Percentiles rank a stretch among this genome's conserved stretches.
phyloP scores from a whole-genome alignment of 176 grass and related monocot genomes.

The Oryza glumipatula region DNA sequence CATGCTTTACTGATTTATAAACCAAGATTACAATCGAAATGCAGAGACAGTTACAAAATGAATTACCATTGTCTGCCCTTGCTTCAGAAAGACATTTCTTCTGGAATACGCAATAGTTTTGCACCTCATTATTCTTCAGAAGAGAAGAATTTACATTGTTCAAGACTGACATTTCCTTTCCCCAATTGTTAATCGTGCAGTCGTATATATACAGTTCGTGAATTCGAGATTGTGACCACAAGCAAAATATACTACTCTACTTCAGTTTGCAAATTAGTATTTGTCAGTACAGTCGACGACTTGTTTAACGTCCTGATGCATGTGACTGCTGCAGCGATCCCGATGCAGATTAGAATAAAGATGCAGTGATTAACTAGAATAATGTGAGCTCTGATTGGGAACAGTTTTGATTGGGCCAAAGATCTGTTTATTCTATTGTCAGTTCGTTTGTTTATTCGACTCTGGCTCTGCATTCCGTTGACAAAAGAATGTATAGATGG shows the following conservation, averaged over 20 bases:
- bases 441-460: slow-evolving; percentile 16
- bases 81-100: neutral
- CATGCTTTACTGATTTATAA: neutral
- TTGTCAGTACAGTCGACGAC: slow-evolving; percentile 17
- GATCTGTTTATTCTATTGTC: slow-evolving; percentile 41
- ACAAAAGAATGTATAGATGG: slow-evolving; percentile 38
- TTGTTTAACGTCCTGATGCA: slow-evolving; percentile 38
- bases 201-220: neutral
- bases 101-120: neutral
- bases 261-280: neutral
- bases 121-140: neutral
- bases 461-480: slow-evolving; percentile 37
- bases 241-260: neutral
- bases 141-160: neutral
- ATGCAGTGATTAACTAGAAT: slow-evolving; percentile 34
- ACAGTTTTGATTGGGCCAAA: slow-evolving; percentile 22
- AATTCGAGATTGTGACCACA: slow-evolving; percentile 2
- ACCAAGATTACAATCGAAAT: neutral
- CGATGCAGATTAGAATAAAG: slow-evolving; percentile 52
- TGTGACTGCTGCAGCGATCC: slow-evolving; percentile 45
- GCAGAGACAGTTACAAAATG: neutral
- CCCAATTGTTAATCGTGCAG: neutral
- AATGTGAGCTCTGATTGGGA: slow-evolving; percentile 29
- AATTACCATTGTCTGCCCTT: neutral
- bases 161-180: neutral